phyloP scores from a whole-genome alignment of 2,329 filamentous ascomycete species.

The Botrytis sinoallii region DNA sequence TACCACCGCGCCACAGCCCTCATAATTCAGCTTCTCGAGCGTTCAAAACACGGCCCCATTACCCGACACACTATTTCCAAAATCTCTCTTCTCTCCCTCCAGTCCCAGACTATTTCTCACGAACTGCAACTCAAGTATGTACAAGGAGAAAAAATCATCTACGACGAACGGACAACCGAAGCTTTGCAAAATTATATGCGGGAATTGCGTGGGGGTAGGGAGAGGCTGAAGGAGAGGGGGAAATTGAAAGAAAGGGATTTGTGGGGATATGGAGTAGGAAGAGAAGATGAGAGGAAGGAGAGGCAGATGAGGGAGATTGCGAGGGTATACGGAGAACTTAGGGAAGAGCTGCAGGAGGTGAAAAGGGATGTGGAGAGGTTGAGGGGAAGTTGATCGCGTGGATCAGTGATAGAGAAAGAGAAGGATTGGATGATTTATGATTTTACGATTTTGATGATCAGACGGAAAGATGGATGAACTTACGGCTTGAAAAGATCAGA shows the following conservation, averaged over 20 bases:
- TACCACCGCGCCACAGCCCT: conserved; percentile 30
- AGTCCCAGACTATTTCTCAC: conserved; percentile 22
- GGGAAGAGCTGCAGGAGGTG: conserved; percentile 34
- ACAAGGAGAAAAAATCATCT: conserved; percentile 32
- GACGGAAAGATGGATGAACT: neutral
- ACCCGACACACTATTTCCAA: conserved; percentile 29
- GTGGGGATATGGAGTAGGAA: conserved; percentile 36
- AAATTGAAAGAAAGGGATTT: conserved; percentile 31
- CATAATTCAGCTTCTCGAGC: conserved; percentile 35
- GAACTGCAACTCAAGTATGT: conserved; percentile 25
- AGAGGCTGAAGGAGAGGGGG: conserved; percentile 32
- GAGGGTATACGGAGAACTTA: conserved; percentile 36
- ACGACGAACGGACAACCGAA: conserved; percentile 31
- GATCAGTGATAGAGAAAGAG: neutral
- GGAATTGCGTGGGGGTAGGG: conserved; percentile 32
- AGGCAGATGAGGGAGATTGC: conserved; percentile 38
- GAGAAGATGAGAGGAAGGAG: conserved; percentile 32
- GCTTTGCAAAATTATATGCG: conserved; percentile 33
- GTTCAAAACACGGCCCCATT: conserved; percentile 32
- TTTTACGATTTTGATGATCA: conserved; percentile 2
- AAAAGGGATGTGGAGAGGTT: conserved; percentile 36
- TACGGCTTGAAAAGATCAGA: neutral
- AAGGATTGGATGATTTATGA: neutral
- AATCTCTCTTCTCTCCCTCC: conserved; percentile 26
- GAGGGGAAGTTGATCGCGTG: conserved; percentile 21